phyloP scores from a whole-genome alignment of 2,329 filamentous ascomycete genomes.

The Ascochyta koolunga region DNA sequence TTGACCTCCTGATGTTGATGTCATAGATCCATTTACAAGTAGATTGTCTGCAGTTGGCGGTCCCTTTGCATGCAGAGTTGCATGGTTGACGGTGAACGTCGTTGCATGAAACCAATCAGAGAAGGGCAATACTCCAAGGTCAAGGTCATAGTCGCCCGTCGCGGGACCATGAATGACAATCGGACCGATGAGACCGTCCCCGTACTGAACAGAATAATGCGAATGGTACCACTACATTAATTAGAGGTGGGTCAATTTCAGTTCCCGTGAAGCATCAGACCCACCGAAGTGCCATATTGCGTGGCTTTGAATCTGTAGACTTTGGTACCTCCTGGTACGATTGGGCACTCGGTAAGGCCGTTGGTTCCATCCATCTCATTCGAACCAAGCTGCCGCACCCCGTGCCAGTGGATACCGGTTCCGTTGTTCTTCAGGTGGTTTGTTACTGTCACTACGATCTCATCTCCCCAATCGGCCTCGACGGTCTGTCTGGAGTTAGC shows the following conservation, averaged over 20 bases:
- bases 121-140: constrained; percentile 50
- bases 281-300: constrained; percentile 44
- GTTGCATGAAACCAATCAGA: constrained; percentile 44
- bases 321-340: constrained; percentile 60
- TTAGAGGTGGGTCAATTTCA: constrained; percentile 43
- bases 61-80: constrained; percentile 45
- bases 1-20: constrained; percentile 35
- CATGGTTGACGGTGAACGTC: constrained; percentile 40
- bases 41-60: constrained; percentile 56
- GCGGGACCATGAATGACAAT: constrained; percentile 52
- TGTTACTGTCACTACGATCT: constrained; percentile 47
- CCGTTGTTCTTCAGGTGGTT: constrained; percentile 51
- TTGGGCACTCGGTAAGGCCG: constrained; percentile 68
- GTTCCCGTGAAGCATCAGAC: constrained; percentile 36
- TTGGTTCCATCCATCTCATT: constrained; percentile 54
- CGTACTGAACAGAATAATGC: constrained; percentile 51
- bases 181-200: constrained; percentile 50
- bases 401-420: constrained; percentile 61
- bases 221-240: constrained; percentile 53
- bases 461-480: constrained; percentile 51
- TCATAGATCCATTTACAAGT: constrained; percentile 63
- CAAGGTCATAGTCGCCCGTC: constrained; percentile 50
- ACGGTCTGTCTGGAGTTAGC: constrained; percentile 47
- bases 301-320: constrained; percentile 45
- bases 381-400: constrained; percentile 52